Base-by-base conservation (phyloP, 306 rosid genomes). In the Fagus sylvatica region DNA sequence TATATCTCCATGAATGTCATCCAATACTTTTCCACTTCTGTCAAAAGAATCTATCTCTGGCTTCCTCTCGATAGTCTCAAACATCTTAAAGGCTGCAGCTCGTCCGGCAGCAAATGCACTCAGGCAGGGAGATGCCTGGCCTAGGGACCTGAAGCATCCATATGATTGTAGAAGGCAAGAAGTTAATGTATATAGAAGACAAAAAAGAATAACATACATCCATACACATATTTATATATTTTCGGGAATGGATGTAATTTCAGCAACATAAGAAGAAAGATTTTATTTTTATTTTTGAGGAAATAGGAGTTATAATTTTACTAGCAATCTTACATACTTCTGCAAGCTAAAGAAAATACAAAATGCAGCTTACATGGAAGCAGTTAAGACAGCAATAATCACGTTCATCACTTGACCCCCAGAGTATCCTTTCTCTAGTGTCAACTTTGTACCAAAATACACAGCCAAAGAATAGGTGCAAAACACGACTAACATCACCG, bases 71-170 rank as follows among this genome's bases (percentile, higher is more conserved):
- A 93, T 93, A 22, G 98, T 91, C 76, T 87, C 73, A 72, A 93
- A 93, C 98, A 93, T 93, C 83, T 91, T 93, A 79, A 48, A 93
- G 2, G 98, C 98, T n/a, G 98, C 97, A 65, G 98, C 97, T 78
- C 85, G 91, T 72, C 98, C 98, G 6, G 97, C 92, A 30, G 97
- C 92, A 66, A 91, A 91, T 62, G 98, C 96, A 72, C 93, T 87
- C 85, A 91, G 7, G 90, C 97, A 86, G 6, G 98, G 98, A 6
- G 98, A 92, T 64, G 92, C 84, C 72, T 91, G 93, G 19, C 98
- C 98, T 16, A 93, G 89, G 30, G 97, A 90, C 96, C 98, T 93
- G 61, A 66, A 12, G 39, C 49, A 72, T 69, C 67, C 78, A 51
- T 53, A 60, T 4, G 12, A 62, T 33, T 5, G 41, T 13, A 62